Evolutionary conservation across 345 rosid genomes (phyloP), one percentile per base, ranked within the genome.

Genomic region (Microcos paniculata): DNA sequence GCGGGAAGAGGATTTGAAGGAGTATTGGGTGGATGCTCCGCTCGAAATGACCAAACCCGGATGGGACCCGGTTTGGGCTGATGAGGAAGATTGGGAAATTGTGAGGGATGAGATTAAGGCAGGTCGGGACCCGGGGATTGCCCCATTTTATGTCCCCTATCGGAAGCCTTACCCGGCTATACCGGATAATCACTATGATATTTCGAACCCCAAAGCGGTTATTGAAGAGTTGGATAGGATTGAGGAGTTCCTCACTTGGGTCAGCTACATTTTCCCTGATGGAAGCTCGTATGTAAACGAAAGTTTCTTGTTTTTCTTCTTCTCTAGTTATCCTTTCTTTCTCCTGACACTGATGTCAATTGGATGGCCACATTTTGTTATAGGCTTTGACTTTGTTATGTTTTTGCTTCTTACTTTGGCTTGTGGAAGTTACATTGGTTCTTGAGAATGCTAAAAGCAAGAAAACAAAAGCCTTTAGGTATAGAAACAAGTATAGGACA

Each of bases 41-140:
- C 6, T 85, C 74, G 84, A 68, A 55, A 63, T 82, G 80, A 87
- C 75, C 23, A 90, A 90, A 65, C 91, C 94, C 4, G 97, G 98
- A 15, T 94, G 98, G 97, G 98, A 94, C 78, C 98, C 97, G n/a
- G 90, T 26, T 45, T 92, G 87, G 89, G 96, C 93, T 12, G 96
- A 90, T 38, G 90, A 88, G 43, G 88, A 91, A 23, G 97, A 94
- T 72, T 90, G 91, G 92, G 90, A 89, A 2, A 21, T 87, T 24
- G 87, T 94, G 7, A 82, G 62, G 69, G 80, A 91, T 7, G 93
- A 87, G 79, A 78, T 81, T 62, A 66, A 75, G 76, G 90, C 74
- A 4, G 97, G 97, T 24, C 35, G 85, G 70, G 89, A 89, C 79
- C 94, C 94, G 4, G 88, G 83, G 43, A 90, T 90, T 82, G 96